Conservation (phyloP, 805 yeast species). For the Pichia insulana region DNA sequence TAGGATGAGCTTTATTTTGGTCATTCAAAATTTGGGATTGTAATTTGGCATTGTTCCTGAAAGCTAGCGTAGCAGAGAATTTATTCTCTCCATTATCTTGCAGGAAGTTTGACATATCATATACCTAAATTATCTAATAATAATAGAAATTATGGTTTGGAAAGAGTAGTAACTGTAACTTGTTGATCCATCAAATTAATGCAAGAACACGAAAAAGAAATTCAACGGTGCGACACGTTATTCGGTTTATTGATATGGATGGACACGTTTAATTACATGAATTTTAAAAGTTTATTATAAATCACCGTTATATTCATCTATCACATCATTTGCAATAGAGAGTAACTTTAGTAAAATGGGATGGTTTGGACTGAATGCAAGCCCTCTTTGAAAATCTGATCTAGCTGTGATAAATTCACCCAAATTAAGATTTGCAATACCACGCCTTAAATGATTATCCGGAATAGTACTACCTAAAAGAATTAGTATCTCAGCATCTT, state of each 20-base stretch:
- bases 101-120: constrained; percentile 5
- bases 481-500: constrained; percentile 60
- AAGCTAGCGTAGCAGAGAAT: constrained; percentile 2
- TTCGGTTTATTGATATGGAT: too few species aligned
- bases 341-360: constrained; percentile 41
- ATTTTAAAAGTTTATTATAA: constrained; percentile 1
- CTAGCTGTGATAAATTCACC: constrained; percentile 57
- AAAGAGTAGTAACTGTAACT: too few species aligned
- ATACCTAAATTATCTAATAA: too few species aligned
- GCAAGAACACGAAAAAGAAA: too few species aligned
- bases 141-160: too few species aligned
- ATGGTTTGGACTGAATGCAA: constrained; percentile 52
- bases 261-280: too few species aligned
- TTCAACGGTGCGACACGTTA: too few species aligned
- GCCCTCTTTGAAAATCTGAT: constrained; percentile 64
- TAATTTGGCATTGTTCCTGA: background rate
- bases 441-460: constrained; percentile 65
- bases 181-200: too few species aligned
- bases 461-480: constrained; percentile 52
- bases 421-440: constrained; percentile 52
- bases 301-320: constrained; percentile 55
- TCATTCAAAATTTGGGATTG: background rate
- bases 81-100: background rate
- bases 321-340: constrained; percentile 36
- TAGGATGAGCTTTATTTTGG: background rate